phyloP scores from a whole-genome alignment of 2,329 filamentous ascomycete species.

The Alternaria panax region DNA sequence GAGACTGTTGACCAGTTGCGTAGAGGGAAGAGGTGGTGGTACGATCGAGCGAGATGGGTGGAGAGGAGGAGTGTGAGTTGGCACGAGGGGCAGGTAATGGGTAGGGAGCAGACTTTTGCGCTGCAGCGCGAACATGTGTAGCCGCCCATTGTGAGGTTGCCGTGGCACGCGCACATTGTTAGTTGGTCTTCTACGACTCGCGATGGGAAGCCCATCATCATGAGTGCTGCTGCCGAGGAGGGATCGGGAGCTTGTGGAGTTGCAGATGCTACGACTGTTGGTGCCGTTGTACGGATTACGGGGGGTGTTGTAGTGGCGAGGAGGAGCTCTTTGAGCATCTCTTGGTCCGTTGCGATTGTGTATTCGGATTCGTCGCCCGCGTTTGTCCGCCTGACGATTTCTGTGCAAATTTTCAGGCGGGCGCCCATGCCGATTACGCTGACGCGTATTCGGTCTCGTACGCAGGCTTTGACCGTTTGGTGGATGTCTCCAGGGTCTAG shows the following conservation, averaged over 20 bases:
- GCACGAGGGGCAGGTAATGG: slow-evolving; percentile 89
- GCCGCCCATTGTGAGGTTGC: slow-evolving; percentile 79
- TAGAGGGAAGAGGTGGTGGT: slow-evolving; percentile 58
- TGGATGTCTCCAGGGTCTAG: slow-evolving; percentile 96
- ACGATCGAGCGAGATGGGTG: slow-evolving; percentile 61
- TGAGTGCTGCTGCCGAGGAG: slow-evolving; percentile 61
- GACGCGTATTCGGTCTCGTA: slow-evolving; percentile 84
- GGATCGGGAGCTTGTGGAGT: slow-evolving; percentile 45
- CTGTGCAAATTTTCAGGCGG: slow-evolving; percentile 88
- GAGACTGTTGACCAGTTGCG: slow-evolving; percentile 89
- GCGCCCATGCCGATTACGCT: slow-evolving; percentile 90
- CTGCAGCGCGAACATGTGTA: slow-evolving; percentile 91
- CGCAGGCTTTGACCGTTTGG: slow-evolving; percentile 80
- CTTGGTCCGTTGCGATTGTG: slow-evolving; percentile 83
- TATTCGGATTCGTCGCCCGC: slow-evolving; percentile 78
- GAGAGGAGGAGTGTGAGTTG: slow-evolving; percentile 91
- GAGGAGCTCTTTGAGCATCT: slow-evolving; percentile 87
- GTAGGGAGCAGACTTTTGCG: slow-evolving; percentile 87
- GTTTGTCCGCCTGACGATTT: slow-evolving; percentile 89
- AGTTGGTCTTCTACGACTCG: slow-evolving; percentile 75
- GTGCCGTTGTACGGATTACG: slow-evolving; percentile 69
- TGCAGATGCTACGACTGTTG: slow-evolving; percentile 37
- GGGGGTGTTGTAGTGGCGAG: slow-evolving; percentile 89
- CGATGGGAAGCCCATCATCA: slow-evolving; percentile 99
- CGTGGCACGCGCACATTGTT: slow-evolving; percentile 91